A percentile compares a stretch with the other conserved stretches of the same genome.
Evolutionary conservation across 2,329 filamentous ascomycete genomes (phyloP).

Genomic region (Trichoderma cornu-damae): DNA sequence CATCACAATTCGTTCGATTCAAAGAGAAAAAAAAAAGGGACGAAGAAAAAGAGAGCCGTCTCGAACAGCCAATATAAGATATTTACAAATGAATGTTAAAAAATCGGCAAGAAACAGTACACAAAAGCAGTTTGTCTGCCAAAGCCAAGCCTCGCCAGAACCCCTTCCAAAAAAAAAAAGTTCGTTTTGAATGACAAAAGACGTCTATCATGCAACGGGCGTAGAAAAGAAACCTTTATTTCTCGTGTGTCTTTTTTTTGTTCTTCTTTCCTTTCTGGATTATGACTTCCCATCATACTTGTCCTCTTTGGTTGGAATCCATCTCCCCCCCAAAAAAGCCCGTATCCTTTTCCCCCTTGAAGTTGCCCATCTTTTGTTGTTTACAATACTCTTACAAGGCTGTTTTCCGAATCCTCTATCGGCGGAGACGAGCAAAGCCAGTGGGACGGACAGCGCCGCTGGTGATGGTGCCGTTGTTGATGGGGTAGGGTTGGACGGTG

Average conservation of each 20-base stretch:
- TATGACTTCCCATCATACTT: neutral
- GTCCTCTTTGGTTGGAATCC: neutral
- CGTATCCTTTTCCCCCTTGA: neutral
- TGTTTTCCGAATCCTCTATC: constrained; percentile 23
- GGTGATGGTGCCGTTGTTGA: constrained; percentile 32
- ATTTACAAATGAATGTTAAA: constrained; percentile 17
- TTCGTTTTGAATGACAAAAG: neutral
- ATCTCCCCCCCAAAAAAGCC: neutral
- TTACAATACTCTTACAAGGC: constrained; percentile 8
- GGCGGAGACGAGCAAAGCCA: constrained; percentile 33
- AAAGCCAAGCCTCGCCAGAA: neutral
- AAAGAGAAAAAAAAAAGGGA: too few relatives aligned
- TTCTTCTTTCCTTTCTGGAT: neutral
- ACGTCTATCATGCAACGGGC: constrained; percentile 13
- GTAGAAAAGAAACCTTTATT: neutral
- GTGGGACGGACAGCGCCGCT: constrained; percentile 21
- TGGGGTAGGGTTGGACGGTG: constrained; percentile 41
- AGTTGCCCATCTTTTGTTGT: neutral
- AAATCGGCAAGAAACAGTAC: neutral
- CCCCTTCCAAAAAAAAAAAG: neutral
- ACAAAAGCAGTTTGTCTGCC: neutral
- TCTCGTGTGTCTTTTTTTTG: neutral
- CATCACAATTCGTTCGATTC: constrained; percentile 15
- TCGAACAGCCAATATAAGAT: constrained; percentile 8
- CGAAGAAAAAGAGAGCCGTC: neutral